Evolutionary conservation across 768 basidiomycete species (phyloP), one percentile per base, ranked within the genome.

Genomic region (Termitomyces sp.): DNA sequence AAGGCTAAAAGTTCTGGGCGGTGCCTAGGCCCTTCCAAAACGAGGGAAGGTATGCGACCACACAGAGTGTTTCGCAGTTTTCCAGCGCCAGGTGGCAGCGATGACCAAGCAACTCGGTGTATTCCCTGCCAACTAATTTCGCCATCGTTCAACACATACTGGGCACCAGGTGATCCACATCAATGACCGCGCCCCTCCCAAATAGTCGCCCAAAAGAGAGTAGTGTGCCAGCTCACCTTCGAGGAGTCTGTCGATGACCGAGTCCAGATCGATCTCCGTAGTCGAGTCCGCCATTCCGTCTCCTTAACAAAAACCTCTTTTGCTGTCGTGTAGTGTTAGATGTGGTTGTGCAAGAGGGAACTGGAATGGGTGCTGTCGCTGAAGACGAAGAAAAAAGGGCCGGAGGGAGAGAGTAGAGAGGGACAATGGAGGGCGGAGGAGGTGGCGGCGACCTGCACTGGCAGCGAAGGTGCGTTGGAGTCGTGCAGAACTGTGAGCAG

Each of bases 251-350:
- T 98, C 96, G 70, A 99, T 98, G 80, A 99, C 94, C 74, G 94
- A 95, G 82, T 99, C 96, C 61, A 98, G 85, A 84, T 99, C 96
- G 76, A 99, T 96, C 73, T 98, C 96, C 70, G 88, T 89, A 60
- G 84, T 77, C 65, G 86, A 78, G 68, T 92, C 90, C 69, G 89
- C 85, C 90, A 91, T 91, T 56, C 47, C 67, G 71, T 57, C 61
- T 61, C 46, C 55, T 58, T 59, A 45, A 58, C 53, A 61, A 29
- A 46, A 51, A 59, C 50, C 36, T 53, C 52, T 57, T 59, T 46
- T 15, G 51, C 51, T 47, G 55, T 42, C 36, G 54, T 60, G 54
- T 31, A 59, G 50, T 51, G 55, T 45, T 47, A 41, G 42, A 42
- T 37, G 53, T 55, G 42, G 34, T 59, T 47, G 54, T 50, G n/a